Evolutionary conservation across 805 yeast genomes (phyloP), one percentile per base, ranked within the genome.

Genomic region (Saturnispora quitensis): DNA sequence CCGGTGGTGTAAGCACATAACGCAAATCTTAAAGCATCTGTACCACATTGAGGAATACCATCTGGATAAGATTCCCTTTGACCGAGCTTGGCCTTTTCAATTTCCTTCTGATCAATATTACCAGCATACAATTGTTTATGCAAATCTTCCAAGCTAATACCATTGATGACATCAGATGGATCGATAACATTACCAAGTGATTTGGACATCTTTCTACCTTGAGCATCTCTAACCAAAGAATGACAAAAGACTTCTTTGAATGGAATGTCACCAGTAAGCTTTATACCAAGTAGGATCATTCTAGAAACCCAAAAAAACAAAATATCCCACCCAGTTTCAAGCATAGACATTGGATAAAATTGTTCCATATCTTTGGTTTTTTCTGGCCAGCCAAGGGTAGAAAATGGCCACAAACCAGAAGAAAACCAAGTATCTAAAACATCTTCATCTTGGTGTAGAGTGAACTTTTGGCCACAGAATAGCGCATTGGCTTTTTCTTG

Each of bases 251-350:
- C 98, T 71, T 93, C 98, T 60, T 80, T 83, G 78, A 93, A 93
- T 55, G 99, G 99, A 59, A 88, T 80, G 53, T 82, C 73, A 48
- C 97, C 97, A 25, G 96, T 88, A 68, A 91, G 75, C 71, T 91
- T 90, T 62, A 89, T 68, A 56, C 96, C 93, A 65, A 93, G 74
- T 73, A 91, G 77, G 58, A 91, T 84, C 99, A 93, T 93, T 73
- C 99, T 82, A 28, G 93, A 78, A 50, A 93, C 98, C 99, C 99
- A 93, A 85, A 93, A 93, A 81, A 93, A 93, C 66, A 93, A 76
- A 66, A 91, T 91, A 75, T 91, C 99, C 99, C 99, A 93, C 62
- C 99, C 99, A 48, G 99, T 93, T 73, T 93, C 99, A 64, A 93
- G 75, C 86, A 93, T 75, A 27, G 95, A 83, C 83, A 89, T 84